phyloP scores from a whole-genome alignment of 768 basidiomycete genomes.

The Collybia sp. region DNA sequence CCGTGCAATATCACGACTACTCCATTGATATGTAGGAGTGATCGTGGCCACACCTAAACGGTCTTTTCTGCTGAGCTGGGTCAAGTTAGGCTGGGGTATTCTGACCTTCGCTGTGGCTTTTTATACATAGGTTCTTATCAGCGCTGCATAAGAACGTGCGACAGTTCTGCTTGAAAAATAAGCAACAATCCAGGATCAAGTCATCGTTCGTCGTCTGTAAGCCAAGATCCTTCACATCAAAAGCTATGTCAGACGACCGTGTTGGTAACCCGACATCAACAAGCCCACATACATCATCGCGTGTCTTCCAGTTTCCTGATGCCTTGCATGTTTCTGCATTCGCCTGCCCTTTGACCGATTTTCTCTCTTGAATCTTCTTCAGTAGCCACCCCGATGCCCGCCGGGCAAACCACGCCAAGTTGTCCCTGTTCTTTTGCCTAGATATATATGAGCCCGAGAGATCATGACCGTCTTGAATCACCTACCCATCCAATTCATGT shows the following conservation, averaged over 20 bases:
- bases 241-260: background rate
- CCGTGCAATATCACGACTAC: conserved; percentile 50
- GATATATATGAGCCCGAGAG: background rate
- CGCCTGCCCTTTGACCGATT: conserved; percentile 55
- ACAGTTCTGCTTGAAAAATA: conserved; percentile 48
- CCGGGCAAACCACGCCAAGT: conserved; percentile 60
- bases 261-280: no score
- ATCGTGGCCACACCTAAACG: conserved; percentile 30
- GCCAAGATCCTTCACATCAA: conserved; percentile 10
- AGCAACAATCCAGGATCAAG: conserved; percentile 73
- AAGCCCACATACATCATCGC: conserved; percentile 34
- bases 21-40: conserved; percentile 32
- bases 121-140: conserved; percentile 63
- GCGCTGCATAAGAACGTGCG: conserved; percentile 60
- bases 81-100: background rate
- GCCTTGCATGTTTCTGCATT: conserved; percentile 57
- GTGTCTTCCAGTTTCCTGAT: conserved; percentile 57
- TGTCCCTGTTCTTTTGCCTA: conserved; percentile 45
- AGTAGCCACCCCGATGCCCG: conserved; percentile 68
- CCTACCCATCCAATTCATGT: conserved; percentile 70
- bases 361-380: conserved; percentile 52
- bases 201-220: conserved; percentile 55
- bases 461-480: background rate
- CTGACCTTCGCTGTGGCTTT: conserved; percentile 44
- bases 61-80: background rate